Conservation (phyloP, 73 alveolate species). For the Paramecium pentaurelia region DNA sequence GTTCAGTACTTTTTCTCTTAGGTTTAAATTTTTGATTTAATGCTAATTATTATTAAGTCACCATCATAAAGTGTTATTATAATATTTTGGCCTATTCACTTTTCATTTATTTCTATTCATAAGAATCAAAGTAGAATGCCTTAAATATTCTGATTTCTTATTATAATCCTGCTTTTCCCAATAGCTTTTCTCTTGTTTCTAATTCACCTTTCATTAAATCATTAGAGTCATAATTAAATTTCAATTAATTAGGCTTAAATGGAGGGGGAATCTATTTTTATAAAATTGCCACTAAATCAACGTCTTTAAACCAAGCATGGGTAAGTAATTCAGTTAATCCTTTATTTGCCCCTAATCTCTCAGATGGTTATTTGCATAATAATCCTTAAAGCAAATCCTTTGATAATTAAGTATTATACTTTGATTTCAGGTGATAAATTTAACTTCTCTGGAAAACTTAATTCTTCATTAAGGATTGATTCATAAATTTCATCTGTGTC, state of each 20-base stretch:
- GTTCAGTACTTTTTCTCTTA: background rate
- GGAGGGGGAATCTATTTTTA: conserved; percentile 60
- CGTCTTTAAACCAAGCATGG: conserved; percentile 59
- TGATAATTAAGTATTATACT: background rate
- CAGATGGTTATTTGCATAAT: conserved; percentile 79
- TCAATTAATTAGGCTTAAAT: conserved; percentile 53
- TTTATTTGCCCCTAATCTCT: conserved; percentile 78
- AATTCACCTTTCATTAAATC: conserved; percentile 56
- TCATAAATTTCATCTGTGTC: conserved; percentile 61
- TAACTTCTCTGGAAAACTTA: conserved; percentile 57
- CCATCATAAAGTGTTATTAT: background rate
- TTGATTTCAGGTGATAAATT: conserved; percentile 63
- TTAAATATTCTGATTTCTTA: conserved; percentile 40
- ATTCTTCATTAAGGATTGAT: conserved; percentile 62
- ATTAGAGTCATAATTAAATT: conserved; percentile 48
- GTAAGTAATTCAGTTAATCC: conserved; percentile 61
- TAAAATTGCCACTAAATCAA: conserved; percentile 42
- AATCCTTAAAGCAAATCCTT: conserved; percentile 71
- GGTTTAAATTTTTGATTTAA: background rate
- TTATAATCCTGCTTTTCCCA: background rate
- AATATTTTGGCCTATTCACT: background rate
- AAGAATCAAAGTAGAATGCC: conserved; percentile 36
- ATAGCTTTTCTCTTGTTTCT: conserved; percentile 51
- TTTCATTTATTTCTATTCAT: conserved; percentile 27
- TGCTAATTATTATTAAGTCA: background rate